Conservation (phyloP, 2,329 filamentous ascomycete species). For the Venturia aucupariae region DNA sequence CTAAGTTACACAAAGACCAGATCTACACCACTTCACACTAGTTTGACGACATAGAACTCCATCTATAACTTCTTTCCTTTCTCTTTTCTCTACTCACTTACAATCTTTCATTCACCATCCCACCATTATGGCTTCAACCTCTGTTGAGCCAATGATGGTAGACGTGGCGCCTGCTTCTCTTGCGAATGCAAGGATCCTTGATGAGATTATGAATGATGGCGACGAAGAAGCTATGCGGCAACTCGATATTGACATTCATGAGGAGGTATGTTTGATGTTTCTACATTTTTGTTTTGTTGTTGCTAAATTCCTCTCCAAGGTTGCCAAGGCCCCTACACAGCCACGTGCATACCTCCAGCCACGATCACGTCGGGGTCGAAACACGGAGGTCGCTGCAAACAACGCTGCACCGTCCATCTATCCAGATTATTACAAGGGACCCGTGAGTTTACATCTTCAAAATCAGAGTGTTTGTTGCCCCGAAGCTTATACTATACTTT, state of each 20-base stretch:
- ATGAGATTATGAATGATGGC: not conserved
- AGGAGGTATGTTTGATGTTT: not conserved
- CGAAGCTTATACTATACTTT: not conserved
- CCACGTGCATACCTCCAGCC: slow-evolving; percentile 13
- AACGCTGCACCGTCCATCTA: slow-evolving; percentile 38
- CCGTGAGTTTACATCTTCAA: not conserved
- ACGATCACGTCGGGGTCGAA: not conserved
- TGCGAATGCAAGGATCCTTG: not conserved
- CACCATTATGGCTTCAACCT: not conserved
- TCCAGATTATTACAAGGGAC: slow-evolving; percentile 10
- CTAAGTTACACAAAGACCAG: not conserved
- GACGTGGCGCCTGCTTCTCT: not conserved
- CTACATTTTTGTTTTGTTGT: slow-evolving; percentile 1
- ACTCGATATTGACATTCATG: not conserved
- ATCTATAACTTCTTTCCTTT: not conserved
- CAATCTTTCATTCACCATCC: not conserved
- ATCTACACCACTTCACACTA: not conserved
- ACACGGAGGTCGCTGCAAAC: slow-evolving; percentile 17
- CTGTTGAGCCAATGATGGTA: not conserved
- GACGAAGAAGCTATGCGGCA: not conserved
- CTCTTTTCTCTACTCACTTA: not conserved
- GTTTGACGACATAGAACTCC: not conserved
- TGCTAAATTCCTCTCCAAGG: not conserved
- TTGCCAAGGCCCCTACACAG: slow-evolving; percentile 19
- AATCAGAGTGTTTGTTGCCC: not conserved